Conservation (phyloP, 345 rosid genomes). For the Excoecaria cochinchinensis region DNA sequence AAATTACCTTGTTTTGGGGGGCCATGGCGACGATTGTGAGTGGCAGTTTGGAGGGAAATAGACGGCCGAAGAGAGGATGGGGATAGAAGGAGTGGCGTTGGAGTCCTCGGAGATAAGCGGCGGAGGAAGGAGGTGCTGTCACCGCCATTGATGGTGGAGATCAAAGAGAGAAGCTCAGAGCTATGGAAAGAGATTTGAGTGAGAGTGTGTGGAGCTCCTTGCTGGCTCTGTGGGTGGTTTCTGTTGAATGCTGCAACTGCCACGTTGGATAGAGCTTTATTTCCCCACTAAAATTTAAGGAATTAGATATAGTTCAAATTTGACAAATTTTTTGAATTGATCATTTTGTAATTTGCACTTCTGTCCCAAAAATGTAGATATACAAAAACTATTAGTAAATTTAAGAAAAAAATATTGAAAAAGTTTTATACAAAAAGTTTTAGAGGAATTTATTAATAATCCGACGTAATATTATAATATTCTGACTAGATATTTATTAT, state of each 20-base stretch:
- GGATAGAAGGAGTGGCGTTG: conserved; percentile 32
- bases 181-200: not conserved
- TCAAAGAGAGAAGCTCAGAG: not conserved
- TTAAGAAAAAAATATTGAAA: no score
- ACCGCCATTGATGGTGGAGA: conserved; percentile 50
- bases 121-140: conserved; percentile 43
- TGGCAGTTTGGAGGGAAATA: conserved; percentile 32
- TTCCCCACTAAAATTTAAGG: conserved; percentile 32
- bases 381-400: no score
- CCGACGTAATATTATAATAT: no score
- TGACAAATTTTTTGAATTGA: no score
- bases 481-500: no score
- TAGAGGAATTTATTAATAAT: no score
- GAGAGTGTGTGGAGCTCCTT: not conserved
- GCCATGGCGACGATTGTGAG: conserved; percentile 74
- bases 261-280: conserved; percentile 22
- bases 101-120: conserved; percentile 37
- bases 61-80: conserved; percentile 24
- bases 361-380: no score
- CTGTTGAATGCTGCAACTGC: conserved; percentile 18
- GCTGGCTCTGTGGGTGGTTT: not conserved
- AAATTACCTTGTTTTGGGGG: conserved; percentile 60
- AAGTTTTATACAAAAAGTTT: no score
- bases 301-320: no score
- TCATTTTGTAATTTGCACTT: no score